These are phyloP conservation scores for Onygena corvina DNA, from an alignment of 2,329 filamentous ascomycete species.

Conservation along the genomic window DNA sequence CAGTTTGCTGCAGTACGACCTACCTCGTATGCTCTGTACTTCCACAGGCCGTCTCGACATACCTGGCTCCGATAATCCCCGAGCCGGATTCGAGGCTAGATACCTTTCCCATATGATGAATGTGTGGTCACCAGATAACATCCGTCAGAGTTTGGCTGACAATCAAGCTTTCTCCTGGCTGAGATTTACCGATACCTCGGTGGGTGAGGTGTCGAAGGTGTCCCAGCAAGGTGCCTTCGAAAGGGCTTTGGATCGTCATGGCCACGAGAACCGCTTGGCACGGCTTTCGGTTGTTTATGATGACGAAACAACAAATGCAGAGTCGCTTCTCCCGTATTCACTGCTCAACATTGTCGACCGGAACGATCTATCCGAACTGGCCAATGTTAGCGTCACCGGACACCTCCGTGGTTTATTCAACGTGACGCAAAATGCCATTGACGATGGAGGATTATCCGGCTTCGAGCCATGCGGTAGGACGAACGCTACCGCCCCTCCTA, in stretches of 20 bases:
- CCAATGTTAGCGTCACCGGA: constrained; percentile 59
- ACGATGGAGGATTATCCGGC: constrained; percentile 57
- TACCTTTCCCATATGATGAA: constrained; percentile 75
- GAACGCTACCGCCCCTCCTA: constrained; percentile 71
- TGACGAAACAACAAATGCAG: constrained; percentile 45
- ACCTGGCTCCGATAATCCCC: constrained; percentile 58
- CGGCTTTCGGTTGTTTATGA: constrained; percentile 57
- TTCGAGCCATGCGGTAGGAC: constrained; percentile 73
- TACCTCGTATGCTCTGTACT: constrained; percentile 74
- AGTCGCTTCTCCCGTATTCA: constrained; percentile 60
- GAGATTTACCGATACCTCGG: constrained; percentile 68
- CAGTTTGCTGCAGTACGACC: constrained; percentile 69
- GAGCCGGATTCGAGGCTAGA: constrained; percentile 67
- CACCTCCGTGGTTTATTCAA: constrained; percentile 66
- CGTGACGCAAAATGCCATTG: constrained; percentile 54
- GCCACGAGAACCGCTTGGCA: constrained; percentile 46
- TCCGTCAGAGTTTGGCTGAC: constrained; percentile 48
- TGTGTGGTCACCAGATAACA: constrained; percentile 72
- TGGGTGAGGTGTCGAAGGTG: constrained; percentile 57
- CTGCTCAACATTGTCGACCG: constrained; percentile 70
- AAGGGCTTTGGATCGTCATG: constrained; percentile 52
- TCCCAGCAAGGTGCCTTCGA: constrained; percentile 61
- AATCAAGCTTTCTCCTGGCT: constrained; percentile 73
- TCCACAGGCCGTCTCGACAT: constrained; percentile 64
- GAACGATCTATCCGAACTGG: constrained; percentile 52